These are phyloP conservation scores for Coccinonectria pachysandricola DNA, from an alignment of 2,329 filamentous ascomycete species.

Conservation along the genomic window DNA sequence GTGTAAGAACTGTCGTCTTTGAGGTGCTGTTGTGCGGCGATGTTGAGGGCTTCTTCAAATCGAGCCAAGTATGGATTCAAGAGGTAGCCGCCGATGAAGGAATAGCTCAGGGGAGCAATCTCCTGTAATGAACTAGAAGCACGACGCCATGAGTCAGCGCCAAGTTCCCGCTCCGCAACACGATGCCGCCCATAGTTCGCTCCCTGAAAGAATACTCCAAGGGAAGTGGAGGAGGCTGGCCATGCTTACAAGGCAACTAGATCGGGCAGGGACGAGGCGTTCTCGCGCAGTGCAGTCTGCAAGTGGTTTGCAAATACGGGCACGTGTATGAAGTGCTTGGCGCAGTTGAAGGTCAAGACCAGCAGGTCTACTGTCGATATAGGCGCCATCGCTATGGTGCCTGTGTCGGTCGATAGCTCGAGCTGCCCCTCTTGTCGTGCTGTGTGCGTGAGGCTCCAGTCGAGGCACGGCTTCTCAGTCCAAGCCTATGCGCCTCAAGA, in stretches of 20 bases:
- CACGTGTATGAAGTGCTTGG: conserved; percentile 57
- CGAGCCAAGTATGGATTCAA: conserved; percentile 65
- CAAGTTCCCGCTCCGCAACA: conserved; percentile 6
- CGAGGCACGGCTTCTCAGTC: no score
- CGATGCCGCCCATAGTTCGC: no score
- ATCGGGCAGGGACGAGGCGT: conserved; percentile 38
- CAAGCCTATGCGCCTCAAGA: no score
- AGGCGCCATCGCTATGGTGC: conserved; percentile 24
- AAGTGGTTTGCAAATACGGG: conserved; percentile 63
- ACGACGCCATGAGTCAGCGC: conserved; percentile 14
- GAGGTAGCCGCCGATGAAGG: conserved; percentile 77
- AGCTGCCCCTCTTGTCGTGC: no score
- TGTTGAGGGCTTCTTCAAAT: conserved; percentile 60
- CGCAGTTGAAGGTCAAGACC: conserved; percentile 85
- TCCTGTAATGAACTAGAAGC: conserved; percentile 69
- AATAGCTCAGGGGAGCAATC: conserved; percentile 71
- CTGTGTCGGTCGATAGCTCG: conserved; percentile 4
- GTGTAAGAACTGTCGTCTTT: neutral
- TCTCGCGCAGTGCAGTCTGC: conserved; percentile 45
- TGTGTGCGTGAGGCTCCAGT: no score
- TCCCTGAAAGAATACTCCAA: no score
- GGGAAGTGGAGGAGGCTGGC: conserved; percentile 7
- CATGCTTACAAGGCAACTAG: conserved; percentile 46
- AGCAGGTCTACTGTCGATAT: conserved; percentile 55
- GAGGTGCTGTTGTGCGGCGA: conserved; percentile 35